Evolutionary conservation across 768 basidiomycete species (phyloP), one percentile per base, ranked within the genome.

Genomic region (Boletus eberwhitei): DNA sequence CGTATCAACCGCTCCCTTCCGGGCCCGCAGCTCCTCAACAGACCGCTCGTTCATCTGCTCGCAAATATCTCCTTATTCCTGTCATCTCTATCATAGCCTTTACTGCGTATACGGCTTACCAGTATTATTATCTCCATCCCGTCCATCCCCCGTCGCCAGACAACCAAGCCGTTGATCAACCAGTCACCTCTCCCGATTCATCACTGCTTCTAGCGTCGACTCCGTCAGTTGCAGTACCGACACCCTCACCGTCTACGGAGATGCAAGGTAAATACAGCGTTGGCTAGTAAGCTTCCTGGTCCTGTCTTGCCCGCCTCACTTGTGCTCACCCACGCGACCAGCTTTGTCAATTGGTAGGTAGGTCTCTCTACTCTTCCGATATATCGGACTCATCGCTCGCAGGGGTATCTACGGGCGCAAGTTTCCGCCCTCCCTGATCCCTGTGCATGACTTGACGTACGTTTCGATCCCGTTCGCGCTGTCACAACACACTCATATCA

Each of bases 401-500:
- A 88, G 93, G 94, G 95, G 93, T 6, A 98, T 98, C 35, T 98
- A 98, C 67, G 97, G 85, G 26, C 81, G 95, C 55, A 95, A 93
- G 71, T 99, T 82, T 69, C 89, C 88, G 35, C 96, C 96, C 1
- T 86, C 87, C 4, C 68, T 82, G 46, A 93, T 98, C 57, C 97
- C 95, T 12, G 81, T 72, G 3, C 71, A 89, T 19, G 86, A 95
- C 67, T 81, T 99, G 61, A 98, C 96, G 89, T 90, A 72, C 59
- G 85, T 74, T 35, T 53, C 17, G 6, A 41, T 50, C 29, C 11
- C 19, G 14, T 40, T 48, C 32, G 29, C 41, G 41, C 17, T 59
- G 14, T 32, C 40, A 19, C 39, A 24, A 39, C 44, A 13, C 50
- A 59, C 46, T 65, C 42, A 45, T 41, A 54, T 38, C 34, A 29